Percentiles rank a stretch among this genome's conserved stretches.
phyloP scores from a whole-genome alignment of 2,329 filamentous ascomycete species.

The Chaetomiaceae sp. region DNA sequence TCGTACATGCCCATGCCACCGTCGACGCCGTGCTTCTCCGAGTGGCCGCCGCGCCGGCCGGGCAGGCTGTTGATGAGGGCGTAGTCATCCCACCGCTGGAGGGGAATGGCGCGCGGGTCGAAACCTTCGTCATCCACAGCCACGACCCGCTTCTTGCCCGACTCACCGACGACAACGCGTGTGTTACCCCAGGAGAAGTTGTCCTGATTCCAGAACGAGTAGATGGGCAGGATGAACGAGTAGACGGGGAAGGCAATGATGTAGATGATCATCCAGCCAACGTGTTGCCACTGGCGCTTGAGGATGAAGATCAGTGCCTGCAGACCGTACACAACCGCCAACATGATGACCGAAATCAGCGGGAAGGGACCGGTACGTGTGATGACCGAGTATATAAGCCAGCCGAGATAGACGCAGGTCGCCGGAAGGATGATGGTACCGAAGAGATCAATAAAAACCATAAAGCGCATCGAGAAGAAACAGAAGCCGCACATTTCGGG shows the following conservation, averaged over 20 bases:
- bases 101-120: slow-evolving; percentile 85
- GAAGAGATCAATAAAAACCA: slow-evolving; percentile 90
- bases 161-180: slow-evolving; percentile 92
- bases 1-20: slow-evolving; percentile 65
- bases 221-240: slow-evolving; percentile 84
- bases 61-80: slow-evolving; percentile 81
- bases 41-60: slow-evolving; percentile 71
- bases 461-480: slow-evolving; percentile 96
- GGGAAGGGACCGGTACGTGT: slow-evolving; percentile 71
- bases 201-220: slow-evolving; percentile 99
- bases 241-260: slow-evolving; percentile 92
- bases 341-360: slow-evolving; percentile 79
- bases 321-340: slow-evolving; percentile 89
- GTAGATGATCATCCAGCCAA: slow-evolving; percentile 99
- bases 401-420: slow-evolving; percentile 80
- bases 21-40: slow-evolving; percentile 59
- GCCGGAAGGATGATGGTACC: slow-evolving; percentile 90
- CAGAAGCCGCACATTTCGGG: slow-evolving; percentile 98
- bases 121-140: slow-evolving; percentile 81
- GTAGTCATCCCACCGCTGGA: slow-evolving; percentile 98
- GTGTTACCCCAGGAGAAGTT: slow-evolving; percentile 99
- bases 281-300: slow-evolving; percentile 95
- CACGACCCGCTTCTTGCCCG: slow-evolving; percentile 84
- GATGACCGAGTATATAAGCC: slow-evolving; percentile 77
- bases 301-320: slow-evolving; percentile 95